Conservation (phyloP, 495 filamentous ascomycete species). For the Hyaloscypha bicolor region DNA sequence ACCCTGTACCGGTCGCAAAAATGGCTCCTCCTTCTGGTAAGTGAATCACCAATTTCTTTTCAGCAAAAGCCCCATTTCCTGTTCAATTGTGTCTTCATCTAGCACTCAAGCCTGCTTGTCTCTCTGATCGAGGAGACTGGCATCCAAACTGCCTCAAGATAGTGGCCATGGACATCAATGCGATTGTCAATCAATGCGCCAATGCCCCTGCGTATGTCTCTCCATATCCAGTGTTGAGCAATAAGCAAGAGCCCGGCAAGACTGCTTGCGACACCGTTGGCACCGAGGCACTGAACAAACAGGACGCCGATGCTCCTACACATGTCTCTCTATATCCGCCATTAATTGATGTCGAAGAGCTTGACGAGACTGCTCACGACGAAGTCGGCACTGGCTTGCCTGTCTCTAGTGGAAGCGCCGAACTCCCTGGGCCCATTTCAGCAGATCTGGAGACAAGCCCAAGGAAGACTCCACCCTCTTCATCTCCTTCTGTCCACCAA, state of each 20-base stretch:
- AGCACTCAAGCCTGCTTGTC: no score
- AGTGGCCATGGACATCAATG: neutral
- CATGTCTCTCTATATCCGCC: no score
- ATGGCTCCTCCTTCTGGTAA: constrained; percentile 29
- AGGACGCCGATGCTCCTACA: no score
- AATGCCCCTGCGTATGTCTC: neutral
- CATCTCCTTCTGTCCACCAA: neutral
- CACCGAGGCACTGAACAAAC: no score
- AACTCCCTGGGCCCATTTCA: neutral
- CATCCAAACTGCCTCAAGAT: neutral
- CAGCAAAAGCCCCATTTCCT: no score
- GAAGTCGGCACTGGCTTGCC: neutral
- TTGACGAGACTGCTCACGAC: no score
- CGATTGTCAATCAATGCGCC: neutral
- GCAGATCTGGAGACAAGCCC: neutral
- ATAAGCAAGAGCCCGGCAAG: neutral
- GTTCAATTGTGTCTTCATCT: no score
- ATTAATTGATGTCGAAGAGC: no score
- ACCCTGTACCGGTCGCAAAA: neutral
- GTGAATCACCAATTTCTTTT: neutral
- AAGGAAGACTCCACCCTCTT: neutral
- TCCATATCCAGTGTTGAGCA: neutral
- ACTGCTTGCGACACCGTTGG: neutral
- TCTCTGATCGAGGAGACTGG: no score
- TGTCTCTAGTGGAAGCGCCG: neutral